A percentile compares a stretch with the other conserved stretches of the same genome.
These are phyloP conservation scores for Corynascus novoguineensis DNA, from an alignment of 495 filamentous ascomycete genomes.

Conservation along the genomic window DNA sequence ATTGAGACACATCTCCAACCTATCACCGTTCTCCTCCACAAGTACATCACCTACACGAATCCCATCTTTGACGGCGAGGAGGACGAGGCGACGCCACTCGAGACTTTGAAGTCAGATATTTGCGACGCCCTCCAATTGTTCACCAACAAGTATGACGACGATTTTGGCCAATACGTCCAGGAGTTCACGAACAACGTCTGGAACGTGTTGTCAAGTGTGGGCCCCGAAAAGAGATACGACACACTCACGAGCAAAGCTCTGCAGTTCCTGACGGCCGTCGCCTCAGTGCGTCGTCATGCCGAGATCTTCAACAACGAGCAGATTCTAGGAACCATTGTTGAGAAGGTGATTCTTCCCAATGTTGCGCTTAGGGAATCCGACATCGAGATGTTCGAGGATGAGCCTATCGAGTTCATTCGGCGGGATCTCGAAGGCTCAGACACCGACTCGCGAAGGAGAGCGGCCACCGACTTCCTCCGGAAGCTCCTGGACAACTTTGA, in stretches of 20 bases:
- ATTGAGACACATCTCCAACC: conserved; percentile 79
- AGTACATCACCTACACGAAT: conserved; percentile 89
- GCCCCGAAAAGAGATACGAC: conserved; percentile 86
- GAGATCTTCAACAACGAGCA: conserved; percentile 74
- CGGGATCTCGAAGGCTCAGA: conserved; percentile 95
- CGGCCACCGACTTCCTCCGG: conserved; percentile 88
- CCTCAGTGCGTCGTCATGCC: conserved; percentile 69
- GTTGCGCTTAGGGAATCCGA: conserved; percentile 85
- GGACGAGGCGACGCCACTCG: conserved; percentile 73
- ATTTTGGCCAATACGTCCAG: conserved; percentile 68
- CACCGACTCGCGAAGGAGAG: conserved; percentile 82
- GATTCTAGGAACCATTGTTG: conserved; percentile 73
- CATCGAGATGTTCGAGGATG: conserved; percentile 93
- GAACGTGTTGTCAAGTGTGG: conserved; percentile 80
- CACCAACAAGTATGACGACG: conserved; percentile 89
- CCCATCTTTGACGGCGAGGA: conserved; percentile 75
- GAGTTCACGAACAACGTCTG: conserved; percentile 85
- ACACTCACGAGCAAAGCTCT: conserved; percentile 90
- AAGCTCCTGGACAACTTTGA: conserved; percentile 86
- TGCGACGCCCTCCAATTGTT: conserved; percentile 84
- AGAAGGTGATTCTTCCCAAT: conserved; percentile 93
- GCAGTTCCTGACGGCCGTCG: conserved; percentile 87
- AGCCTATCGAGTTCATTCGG: conserved; percentile 97
- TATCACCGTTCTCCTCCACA: conserved; percentile 75
- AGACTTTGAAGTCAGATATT: conserved; percentile 84